Conservation (phyloP, 805 yeast species). For the Saturnispora dispora region DNA sequence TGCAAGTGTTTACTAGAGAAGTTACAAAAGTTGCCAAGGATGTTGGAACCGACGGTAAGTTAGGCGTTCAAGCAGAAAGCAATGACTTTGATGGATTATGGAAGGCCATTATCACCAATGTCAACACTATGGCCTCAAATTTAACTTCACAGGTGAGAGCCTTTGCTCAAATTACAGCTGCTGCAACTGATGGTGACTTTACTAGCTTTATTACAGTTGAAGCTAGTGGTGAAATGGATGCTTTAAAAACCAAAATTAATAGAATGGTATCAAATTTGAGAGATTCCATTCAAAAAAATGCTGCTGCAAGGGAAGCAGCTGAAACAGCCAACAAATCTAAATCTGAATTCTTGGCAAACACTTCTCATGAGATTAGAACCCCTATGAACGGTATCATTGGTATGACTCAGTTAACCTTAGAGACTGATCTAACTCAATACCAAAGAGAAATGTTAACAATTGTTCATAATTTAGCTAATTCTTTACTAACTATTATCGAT, state of each 20-base stretch:
- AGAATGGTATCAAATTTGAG: constrained; percentile 82
- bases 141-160: constrained; percentile 89
- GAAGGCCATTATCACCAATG: constrained; percentile 88
- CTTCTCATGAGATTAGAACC: constrained; percentile 81
- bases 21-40: constrained; percentile 86
- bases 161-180: constrained; percentile 87
- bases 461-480: constrained; percentile 81
- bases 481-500: constrained; percentile 77
- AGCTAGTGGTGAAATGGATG: constrained; percentile 86
- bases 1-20: constrained; percentile 80
- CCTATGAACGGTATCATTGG: constrained; percentile 92
- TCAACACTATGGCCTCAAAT: constrained; percentile 90
- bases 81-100: constrained; percentile 85
- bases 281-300: constrained; percentile 83
- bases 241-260: constrained; percentile 53
- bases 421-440: constrained; percentile 82
- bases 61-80: constrained; percentile 88
- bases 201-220: constrained; percentile 86
- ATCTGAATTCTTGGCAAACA: constrained; percentile 83
- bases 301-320: constrained; percentile 92
- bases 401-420: constrained; percentile 83
- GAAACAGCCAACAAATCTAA: constrained; percentile 84
- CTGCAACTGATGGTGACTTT: constrained; percentile 90
- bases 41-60: constrained; percentile 88
- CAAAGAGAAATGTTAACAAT: constrained; percentile 88